Evolutionary conservation across 345 rosid genomes (phyloP), one percentile per base, ranked within the genome.

Genomic region (Rubroshorea leprosula): DNA sequence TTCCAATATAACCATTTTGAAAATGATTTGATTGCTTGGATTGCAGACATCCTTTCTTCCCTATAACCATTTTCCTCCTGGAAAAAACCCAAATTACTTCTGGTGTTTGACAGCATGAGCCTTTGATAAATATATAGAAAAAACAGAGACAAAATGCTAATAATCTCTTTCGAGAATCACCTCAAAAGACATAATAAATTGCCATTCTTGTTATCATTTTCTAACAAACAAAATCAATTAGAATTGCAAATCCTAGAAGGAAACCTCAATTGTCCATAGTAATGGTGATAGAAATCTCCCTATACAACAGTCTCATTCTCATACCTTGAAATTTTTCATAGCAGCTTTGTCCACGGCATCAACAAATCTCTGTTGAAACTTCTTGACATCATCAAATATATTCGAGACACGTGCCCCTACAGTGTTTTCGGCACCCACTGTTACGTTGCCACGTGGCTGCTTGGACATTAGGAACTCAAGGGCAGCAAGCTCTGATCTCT

Each of bases 401-500:
- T 91, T 83, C 0, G 98, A 73, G 62, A 82, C 87, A 29, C 94
- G 83, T 0, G 68, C 44, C 0, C 98, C 88, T 0, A 53, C 90
- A 0, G 91, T 49, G 59, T 79, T 79, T 79, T 83, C 64, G 1
- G 73, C 82, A 0, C 98, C 95, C 6, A 91, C 76, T 66, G 84
- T 73, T 24, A 91, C 98, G 16, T 74, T 79, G 27, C 92, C 96
- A 11, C 96, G 82, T 0, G 95, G 98, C 51, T 87, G 98, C 74
- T 84, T 88, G 0, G 96, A 79, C 98, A 88, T 88, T 22, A 91
- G 78, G 41, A 86, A n/a, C n/a, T n/a, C n/a, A n/a, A n/a, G n/a
- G n/a, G n/a, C n/a, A n/a, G n/a, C n/a, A n/a, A n/a, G n/a, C n/a
- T n/a, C n/a, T n/a, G n/a, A n/a, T n/a, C n/a, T n/a, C n/a, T n/a